These are phyloP conservation scores for Yarrowia alimentaria DNA, from an alignment of 805 yeast genomes.

Conservation along the genomic window DNA sequence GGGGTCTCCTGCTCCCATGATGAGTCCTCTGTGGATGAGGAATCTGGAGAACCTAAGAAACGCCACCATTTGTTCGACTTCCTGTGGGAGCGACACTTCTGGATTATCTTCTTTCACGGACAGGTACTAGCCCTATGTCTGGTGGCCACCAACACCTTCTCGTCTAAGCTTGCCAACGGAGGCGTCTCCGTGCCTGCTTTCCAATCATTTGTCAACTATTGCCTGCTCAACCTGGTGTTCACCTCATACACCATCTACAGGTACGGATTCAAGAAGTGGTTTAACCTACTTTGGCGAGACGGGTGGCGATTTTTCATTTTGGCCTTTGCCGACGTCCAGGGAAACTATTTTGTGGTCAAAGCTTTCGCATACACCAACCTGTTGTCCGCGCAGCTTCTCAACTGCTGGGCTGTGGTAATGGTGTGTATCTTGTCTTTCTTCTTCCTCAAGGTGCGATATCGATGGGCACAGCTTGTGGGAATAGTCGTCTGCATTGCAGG, in stretches of 20 bases:
- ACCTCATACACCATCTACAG: conserved; percentile 44
- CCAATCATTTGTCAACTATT: conserved; percentile 46
- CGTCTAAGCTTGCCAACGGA: conserved; percentile 42
- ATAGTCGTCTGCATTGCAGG: conserved; percentile 45
- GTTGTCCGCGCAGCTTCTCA: conserved; percentile 46
- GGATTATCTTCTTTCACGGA: conserved; percentile 45
- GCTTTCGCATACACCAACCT: conserved; percentile 48
- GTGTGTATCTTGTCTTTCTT: conserved; percentile 45
- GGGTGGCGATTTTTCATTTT: conserved; percentile 47
- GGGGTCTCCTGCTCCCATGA: not conserved
- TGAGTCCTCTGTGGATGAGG: not conserved
- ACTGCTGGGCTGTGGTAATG: conserved; percentile 47
- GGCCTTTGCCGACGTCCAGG: conserved; percentile 48
- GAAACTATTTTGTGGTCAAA: conserved; percentile 48
- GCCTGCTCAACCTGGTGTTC: conserved; percentile 41
- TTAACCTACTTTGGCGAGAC: conserved; percentile 37
- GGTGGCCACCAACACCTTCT: conserved; percentile 46
- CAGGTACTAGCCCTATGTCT: conserved; percentile 45
- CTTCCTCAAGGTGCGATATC: conserved; percentile 46
- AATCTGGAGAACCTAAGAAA: conserved; percentile 2
- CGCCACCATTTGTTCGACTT: conserved; percentile 13
- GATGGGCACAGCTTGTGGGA: conserved; percentile 47
- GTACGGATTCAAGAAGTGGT: conserved; percentile 43
- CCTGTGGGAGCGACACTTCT: conserved; percentile 36
- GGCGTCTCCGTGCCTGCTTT: conserved; percentile 47